Conservation (phyloP, 1,139 yeast genomes). For the Candida frijolesensis region DNA sequence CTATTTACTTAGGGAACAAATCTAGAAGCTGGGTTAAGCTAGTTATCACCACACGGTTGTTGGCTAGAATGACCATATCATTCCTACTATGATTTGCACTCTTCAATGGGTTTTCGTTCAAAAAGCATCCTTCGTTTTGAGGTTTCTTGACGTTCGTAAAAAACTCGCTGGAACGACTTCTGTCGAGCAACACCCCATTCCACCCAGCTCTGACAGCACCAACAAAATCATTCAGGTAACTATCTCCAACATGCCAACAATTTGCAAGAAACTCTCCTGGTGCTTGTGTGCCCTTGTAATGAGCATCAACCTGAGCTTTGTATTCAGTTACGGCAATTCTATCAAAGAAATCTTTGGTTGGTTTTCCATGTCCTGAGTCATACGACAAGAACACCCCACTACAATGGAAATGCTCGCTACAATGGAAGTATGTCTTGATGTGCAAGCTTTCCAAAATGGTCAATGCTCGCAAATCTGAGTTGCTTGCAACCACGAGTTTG, state of each 20-base stretch:
- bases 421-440: constrained; percentile 38
- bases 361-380: constrained; percentile 56
- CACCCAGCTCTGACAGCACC: constrained; percentile 61
- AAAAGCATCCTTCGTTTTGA: constrained; percentile 13
- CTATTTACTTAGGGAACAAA: constrained; percentile 15
- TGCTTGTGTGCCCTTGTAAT: constrained; percentile 14
- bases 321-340: constrained; percentile 23
- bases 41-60: constrained; percentile 37
- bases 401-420: constrained; percentile 33
- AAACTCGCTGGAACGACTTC: constrained; percentile 31
- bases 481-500: constrained; percentile 52
- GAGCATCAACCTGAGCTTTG: constrained; percentile 1
- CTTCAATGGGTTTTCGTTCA: constrained; percentile 1
- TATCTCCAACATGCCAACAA: constrained; percentile 73
- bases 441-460: constrained; percentile 49
- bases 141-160: constrained; percentile 16
- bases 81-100: constrained; percentile 2
- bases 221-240: constrained; percentile 50
- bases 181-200: constrained; percentile 59
- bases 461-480: constrained; percentile 58
- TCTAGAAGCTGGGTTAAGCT: constrained; percentile 27
- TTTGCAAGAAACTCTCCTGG: constrained; percentile 21
- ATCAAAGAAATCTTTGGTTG: constrained; percentile 50
- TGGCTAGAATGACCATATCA: constrained; percentile 29
- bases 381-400: constrained; percentile 52